Evolutionary conservation across 192 early-diverging fungal genomes (phyloP), one percentile per base, ranked within the genome.

Genomic region (Globomyces pollinis-pini): DNA sequence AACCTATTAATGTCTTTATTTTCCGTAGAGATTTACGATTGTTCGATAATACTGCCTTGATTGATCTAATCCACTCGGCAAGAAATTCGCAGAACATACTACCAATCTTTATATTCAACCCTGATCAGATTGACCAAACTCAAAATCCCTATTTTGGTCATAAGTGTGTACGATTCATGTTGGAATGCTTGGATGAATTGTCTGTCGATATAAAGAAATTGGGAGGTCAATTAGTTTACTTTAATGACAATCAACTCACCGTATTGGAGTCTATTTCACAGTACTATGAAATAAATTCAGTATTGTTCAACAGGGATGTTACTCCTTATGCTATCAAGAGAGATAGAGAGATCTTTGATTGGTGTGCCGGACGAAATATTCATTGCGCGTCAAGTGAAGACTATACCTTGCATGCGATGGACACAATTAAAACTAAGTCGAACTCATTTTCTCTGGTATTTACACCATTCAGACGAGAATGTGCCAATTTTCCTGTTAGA

Each of bases 11-110:
- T 13, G 9, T 65, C 1, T 60, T 65, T 23, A 65, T 62, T 47
- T 62, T 70, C 28, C 62, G 62, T 8, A 16, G 24, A 51, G 68
- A 70, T 50, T 31, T 70, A 12, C 24, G 68, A 30, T 18, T 65
- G 12, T 8, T 20, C 28, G 64, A 70, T 59, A 65, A 70, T 47
- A 32, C 59, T 13, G 63, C 62, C n/a, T 44, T 70, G 15, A 33
- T 52, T 18, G n/a, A n/a, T n/a, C n/a, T n/a, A n/a, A n/a, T n/a
- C n/a, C n/a, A n/a, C n/a, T n/a, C n/a, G n/a, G n/a, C n/a, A n/a
- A n/a, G n/a, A n/a, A 53, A 28, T 28, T 23, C 21, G 16, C 6
- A 20, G 3, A 47, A 47, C 23, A 26, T 47, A 7, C 28, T 57
- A 39, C 55, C 55, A 23, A 44, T 57, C 16, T 57, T 57, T 20